Conservation (phyloP, 345 rosid genomes). For the Mangifera indica region DNA sequence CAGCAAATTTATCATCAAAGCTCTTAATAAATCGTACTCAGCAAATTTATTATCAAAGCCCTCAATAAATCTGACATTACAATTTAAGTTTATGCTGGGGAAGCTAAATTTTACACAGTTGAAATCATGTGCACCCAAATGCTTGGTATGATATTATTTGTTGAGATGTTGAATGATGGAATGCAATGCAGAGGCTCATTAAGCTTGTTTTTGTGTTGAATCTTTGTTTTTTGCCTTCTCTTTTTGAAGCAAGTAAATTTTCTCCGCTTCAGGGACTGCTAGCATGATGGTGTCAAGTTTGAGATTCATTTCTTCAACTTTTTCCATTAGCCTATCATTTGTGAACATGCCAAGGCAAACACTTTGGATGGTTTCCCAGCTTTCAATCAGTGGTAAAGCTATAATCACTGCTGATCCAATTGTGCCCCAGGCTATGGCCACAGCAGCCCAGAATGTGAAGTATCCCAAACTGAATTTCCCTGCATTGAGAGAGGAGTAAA, state of each 20-base stretch:
- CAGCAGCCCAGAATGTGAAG: conserved; percentile 84
- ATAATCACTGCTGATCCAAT: conserved; percentile 67
- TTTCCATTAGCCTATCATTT: conserved; percentile 61
- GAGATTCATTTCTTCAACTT: conserved; percentile 55
- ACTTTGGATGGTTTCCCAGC: conserved; percentile 67
- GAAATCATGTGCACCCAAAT: too few relatives aligned
- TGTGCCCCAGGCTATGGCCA: conserved; percentile 88
- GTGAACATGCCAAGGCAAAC: conserved; percentile 76
- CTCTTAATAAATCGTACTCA: too few relatives aligned
- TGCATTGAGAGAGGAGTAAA: conserved; percentile 25
- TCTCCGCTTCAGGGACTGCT: conserved; percentile 75
- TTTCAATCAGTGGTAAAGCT: conserved; percentile 66
- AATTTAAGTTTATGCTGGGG: too few relatives aligned
- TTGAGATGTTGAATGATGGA: not conserved
- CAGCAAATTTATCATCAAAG: too few relatives aligned
- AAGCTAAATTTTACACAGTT: too few relatives aligned
- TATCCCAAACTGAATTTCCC: conserved; percentile 67
- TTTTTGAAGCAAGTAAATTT: conserved; percentile 50
- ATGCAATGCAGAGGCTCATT: not conserved
- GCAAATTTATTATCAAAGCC: too few relatives aligned
- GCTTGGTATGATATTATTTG: too few relatives aligned
- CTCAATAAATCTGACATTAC: too few relatives aligned
- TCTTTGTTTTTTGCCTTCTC: conserved; percentile 46
- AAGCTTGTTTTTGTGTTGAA: conserved; percentile 30
- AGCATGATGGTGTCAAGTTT: conserved; percentile 49